A percentile compares a stretch with the other conserved stretches of the same genome.
phyloP scores from a whole-genome alignment of 2,329 filamentous ascomycete genomes.

The Xylaria digitata region DNA sequence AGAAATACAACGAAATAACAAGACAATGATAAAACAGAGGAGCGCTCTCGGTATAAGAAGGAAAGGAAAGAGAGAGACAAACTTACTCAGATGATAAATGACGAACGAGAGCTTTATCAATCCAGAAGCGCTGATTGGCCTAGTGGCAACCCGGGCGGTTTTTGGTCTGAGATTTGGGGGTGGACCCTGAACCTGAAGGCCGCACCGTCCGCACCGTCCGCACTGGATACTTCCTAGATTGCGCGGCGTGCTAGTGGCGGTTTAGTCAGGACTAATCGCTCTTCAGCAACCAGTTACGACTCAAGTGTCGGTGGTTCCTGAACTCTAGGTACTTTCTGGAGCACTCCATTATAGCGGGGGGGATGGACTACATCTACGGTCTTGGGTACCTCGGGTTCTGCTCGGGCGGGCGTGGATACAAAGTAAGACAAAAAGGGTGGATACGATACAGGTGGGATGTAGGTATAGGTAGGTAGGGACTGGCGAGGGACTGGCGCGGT shows the following conservation, averaged over 20 bases:
- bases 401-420: too few relatives aligned
- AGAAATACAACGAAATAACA: neutral
- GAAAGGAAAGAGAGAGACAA: slow-evolving; percentile 12
- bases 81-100: slow-evolving; percentile 8
- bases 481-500: too few relatives aligned
- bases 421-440: neutral
- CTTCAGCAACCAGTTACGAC: slow-evolving; percentile 19
- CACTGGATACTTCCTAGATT: too few relatives aligned
- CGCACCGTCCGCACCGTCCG: slow-evolving; percentile 14
- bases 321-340: slow-evolving; percentile 6
- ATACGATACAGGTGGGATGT: neutral
- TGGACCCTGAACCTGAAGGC: slow-evolving; percentile 23
- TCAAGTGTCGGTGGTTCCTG: slow-evolving; percentile 2
- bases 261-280: neutral
- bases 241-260: slow-evolving; percentile 9
- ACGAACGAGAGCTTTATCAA: slow-evolving; percentile 33
- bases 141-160: slow-evolving; percentile 19
- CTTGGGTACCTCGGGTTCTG: neutral
- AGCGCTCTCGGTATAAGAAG: neutral
- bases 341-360: slow-evolving; percentile 8
- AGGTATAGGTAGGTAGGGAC: too few relatives aligned
- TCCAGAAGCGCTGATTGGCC: slow-evolving; percentile 29
- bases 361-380: too few relatives aligned
- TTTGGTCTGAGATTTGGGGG: slow-evolving; percentile 27
- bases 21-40: too few relatives aligned